These are phyloP conservation scores for Lentinus tigrinus DNA, from an alignment of 768 basidiomycete genomes.

Conservation along the genomic window DNA sequence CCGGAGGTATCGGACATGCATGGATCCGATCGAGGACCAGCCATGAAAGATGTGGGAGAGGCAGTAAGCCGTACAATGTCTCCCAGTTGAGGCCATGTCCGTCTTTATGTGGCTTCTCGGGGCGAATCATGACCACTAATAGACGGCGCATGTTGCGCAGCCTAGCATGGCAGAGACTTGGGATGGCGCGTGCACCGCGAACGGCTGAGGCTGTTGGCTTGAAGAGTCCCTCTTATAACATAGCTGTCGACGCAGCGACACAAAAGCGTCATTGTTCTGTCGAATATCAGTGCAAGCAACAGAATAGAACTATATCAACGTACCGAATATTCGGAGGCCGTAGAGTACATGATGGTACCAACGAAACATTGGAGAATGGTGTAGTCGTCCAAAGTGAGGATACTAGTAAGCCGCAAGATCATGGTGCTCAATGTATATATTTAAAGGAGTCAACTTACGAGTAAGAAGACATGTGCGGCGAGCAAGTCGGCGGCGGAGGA, in stretches of 20 bases:
- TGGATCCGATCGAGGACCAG: not conserved
- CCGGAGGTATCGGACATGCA: too few species aligned
- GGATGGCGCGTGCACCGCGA: not conserved
- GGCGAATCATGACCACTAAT: not conserved
- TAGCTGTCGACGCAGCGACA: not conserved
- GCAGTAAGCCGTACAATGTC: not conserved
- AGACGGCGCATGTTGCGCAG: not conserved
- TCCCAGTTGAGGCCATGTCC: not conserved
- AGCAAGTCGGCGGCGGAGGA: too few species aligned
- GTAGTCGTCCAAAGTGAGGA: too few species aligned
- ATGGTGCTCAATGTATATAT: too few species aligned
- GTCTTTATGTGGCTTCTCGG: not conserved
- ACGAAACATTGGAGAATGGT: too few species aligned
- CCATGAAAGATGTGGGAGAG: not conserved
- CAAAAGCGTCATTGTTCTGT: not conserved
- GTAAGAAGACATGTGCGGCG: too few species aligned
- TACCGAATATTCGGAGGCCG: too few species aligned
- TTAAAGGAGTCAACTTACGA: too few species aligned
- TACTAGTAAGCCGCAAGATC: too few species aligned
- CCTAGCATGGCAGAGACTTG: not conserved
- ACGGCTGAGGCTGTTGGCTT: not conserved
- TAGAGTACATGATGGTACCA: too few species aligned
- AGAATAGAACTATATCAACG: too few species aligned
- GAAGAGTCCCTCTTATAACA: not conserved
- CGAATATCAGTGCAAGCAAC: too few species aligned